A percentile compares a stretch with the other conserved stretches of the same genome.
phyloP scores from a whole-genome alignment of 352 stramenopile species.

The Sclerospora graminicola region DNA sequence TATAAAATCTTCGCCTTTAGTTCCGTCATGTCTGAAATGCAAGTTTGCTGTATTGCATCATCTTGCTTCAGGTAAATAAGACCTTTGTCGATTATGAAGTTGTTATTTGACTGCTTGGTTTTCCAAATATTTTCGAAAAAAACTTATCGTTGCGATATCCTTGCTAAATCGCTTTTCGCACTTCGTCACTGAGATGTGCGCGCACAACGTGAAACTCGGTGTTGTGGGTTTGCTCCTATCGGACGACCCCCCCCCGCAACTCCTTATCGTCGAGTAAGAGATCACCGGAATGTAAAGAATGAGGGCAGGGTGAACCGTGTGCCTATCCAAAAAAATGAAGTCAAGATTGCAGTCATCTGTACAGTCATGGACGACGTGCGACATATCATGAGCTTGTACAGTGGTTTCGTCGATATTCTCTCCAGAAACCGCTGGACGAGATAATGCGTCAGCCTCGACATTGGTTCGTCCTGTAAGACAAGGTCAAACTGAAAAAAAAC shows the following conservation, averaged over 20 bases:
- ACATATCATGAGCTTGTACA: background rate
- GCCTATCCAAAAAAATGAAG: background rate
- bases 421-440: too few relatives aligned
- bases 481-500: too few relatives aligned
- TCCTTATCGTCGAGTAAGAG: background rate
- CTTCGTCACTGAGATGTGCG: background rate
- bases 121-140: too few relatives aligned
- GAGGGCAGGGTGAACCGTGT: background rate
- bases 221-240: constrained; percentile 1
- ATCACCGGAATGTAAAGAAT: background rate
- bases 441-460: too few relatives aligned
- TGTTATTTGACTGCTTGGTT: too few relatives aligned
- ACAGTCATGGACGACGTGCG: background rate
- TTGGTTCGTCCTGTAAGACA: too few relatives aligned
- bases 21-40: too few relatives aligned
- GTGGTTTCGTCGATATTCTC: too few relatives aligned
- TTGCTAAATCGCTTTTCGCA: background rate
- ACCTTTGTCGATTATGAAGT: too few relatives aligned
- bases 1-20: too few relatives aligned
- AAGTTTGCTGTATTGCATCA: background rate
- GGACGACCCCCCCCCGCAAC: background rate
- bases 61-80: too few relatives aligned
- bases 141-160: background rate
- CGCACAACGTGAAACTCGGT: background rate
- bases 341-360: background rate